A percentile compares a stretch with the other conserved stretches of the same genome.
Evolutionary conservation across 208 protist species (phyloP).

Genomic region (Leishmania tropica): DNA sequence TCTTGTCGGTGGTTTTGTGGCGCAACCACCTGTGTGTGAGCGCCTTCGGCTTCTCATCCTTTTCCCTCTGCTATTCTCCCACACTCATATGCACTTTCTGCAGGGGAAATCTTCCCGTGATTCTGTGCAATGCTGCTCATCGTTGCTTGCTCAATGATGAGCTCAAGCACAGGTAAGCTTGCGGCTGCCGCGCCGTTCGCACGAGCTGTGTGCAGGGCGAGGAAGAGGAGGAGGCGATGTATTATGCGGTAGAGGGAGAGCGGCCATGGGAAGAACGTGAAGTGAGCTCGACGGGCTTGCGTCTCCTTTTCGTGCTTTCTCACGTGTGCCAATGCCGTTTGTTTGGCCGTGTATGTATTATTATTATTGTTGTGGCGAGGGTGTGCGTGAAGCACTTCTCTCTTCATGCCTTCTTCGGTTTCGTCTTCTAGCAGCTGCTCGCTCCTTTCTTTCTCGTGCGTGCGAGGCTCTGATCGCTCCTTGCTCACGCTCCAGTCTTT

Average conservation of each 20-base stretch:
- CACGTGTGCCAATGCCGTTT: background rate
- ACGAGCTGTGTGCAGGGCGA: background rate
- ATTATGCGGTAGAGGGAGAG: background rate
- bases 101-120: background rate
- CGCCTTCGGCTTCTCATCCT: background rate
- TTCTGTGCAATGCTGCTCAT: background rate
- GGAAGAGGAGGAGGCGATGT: background rate
- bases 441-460: background rate
- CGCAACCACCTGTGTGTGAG: background rate
- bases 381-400: background rate
- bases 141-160: background rate
- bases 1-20: background rate
- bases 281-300: background rate
- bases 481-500: background rate
- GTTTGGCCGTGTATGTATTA: too few species aligned
- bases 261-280: background rate
- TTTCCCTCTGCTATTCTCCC: background rate
- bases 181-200: background rate
- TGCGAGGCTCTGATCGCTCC: background rate
- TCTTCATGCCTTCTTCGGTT: background rate
- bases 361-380: background rate
- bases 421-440: background rate
- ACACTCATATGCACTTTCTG: background rate
- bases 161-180: background rate
- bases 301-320: background rate